Base-by-base conservation (phyloP, 1,284 basidiomycete species). In the Malassezia caprae region DNA sequence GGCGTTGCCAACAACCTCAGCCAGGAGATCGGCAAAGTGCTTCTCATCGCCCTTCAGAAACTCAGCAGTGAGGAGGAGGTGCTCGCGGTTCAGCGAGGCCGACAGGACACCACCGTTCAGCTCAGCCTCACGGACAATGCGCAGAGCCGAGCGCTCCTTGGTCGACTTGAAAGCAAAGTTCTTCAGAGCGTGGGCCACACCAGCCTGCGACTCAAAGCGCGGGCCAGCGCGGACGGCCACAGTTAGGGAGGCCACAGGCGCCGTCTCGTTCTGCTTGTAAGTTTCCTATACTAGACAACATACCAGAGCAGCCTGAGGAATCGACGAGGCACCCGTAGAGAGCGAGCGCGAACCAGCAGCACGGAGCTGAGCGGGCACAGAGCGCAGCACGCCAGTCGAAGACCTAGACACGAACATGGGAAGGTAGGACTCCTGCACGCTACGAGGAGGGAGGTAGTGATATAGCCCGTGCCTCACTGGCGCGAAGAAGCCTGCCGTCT, bases 31-130 rank as follows among this genome's bases (percentile, higher is more conserved):
- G 48, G 67, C 63, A 46, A 74, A 74, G 57, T 64, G 69, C 31
- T 63, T 69, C 91, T 96, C 93, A 76, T 98, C 90, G 49, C 89
- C 91, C 60, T 85, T 84, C 67, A 96, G 78, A 79, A 96, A 98
- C 76, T 96, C 90, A 60, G 93, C 90, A 44, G 87, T 93, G 68
- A 91, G 78, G 62, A 88, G 83, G 44, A 98, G 81, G 78, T 96
- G 85, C 79, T 98, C 93, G 68, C 91, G 81, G 37, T 85, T 82
- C 65, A 96, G 79, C 62, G 82, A 84, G 56, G 90, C 80, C 43
- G 89, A 90, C 63, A 98, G 81, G 52, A 93, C 82, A 75, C 91
- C 93, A 60, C 93, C 94, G 76, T 88, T 88, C 51, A 96, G 81
- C 78, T 98, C 93, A 58, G 87, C 83, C 77, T 96, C 90, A 64